phyloP scores from a whole-genome alignment of 208 protist genomes.

The Baffinella frigidus region DNA sequence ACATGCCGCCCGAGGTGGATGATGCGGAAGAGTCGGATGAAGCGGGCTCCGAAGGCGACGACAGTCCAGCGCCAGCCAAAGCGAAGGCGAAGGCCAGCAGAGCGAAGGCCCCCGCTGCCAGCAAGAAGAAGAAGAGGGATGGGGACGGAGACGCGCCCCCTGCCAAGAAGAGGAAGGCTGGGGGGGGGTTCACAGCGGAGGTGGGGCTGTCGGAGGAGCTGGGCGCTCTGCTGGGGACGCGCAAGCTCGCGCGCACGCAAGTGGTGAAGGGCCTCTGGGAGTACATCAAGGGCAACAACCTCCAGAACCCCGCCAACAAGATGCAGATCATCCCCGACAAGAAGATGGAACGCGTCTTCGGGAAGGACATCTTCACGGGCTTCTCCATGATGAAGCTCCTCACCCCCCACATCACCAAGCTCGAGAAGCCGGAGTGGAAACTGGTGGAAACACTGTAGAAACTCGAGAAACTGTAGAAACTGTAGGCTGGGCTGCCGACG shows the following conservation, averaged over 20 bases:
- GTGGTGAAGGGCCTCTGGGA: constrained; percentile 40
- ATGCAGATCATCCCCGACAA: constrained; percentile 13
- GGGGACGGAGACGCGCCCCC: too few relatives aligned
- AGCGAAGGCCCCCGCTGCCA: too few relatives aligned
- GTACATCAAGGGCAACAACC: constrained; percentile 31
- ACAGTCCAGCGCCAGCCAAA: too few relatives aligned
- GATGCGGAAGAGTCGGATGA: too few relatives aligned
- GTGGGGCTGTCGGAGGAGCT: not conserved
- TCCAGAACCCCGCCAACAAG: not conserved
- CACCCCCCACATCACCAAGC: not conserved
- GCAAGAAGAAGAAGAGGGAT: too few relatives aligned
- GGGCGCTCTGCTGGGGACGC: not conserved
- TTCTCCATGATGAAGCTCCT: constrained; percentile 36
- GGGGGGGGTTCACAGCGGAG: not conserved
- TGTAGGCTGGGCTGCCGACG: too few relatives aligned
- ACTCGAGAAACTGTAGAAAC: too few relatives aligned
- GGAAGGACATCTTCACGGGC: not conserved
- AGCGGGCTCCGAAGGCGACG: too few relatives aligned
- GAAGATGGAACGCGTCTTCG: not conserved
- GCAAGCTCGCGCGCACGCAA: not conserved
- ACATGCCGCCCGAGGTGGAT: too few relatives aligned
- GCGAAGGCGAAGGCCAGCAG: too few relatives aligned
- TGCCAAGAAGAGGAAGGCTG: not conserved
- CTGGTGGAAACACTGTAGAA: too few relatives aligned
- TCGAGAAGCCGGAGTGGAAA: too few relatives aligned